These are phyloP conservation scores for Colletotrichum spaethianum DNA, from an alignment of 2,329 filamentous ascomycete species.

Conservation along the genomic window DNA sequence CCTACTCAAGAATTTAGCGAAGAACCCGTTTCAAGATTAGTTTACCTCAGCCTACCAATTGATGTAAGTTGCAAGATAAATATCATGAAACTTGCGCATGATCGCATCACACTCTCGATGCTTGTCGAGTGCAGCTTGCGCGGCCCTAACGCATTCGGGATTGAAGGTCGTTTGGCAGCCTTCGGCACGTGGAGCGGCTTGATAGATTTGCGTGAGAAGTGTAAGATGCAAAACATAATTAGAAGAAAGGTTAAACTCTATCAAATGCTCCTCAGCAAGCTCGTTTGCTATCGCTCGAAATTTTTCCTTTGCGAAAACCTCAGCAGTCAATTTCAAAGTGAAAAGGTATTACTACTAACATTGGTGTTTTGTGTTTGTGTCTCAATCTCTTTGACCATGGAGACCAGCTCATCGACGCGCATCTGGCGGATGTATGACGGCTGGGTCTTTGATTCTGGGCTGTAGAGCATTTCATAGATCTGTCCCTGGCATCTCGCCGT, in stretches of 20 bases:
- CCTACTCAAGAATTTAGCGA: slow-evolving; percentile 46
- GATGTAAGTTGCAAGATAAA: slow-evolving; percentile 56
- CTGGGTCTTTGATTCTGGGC: slow-evolving; percentile 56
- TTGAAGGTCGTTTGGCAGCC: slow-evolving; percentile 54
- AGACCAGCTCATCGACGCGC: slow-evolving; percentile 49
- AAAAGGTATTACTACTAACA: slow-evolving; percentile 15
- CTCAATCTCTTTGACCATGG: background rate
- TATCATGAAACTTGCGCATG: slow-evolving; percentile 51
- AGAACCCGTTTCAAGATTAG: too few species aligned
- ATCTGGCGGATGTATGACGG: slow-evolving; percentile 50
- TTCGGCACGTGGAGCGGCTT: slow-evolving; percentile 52
- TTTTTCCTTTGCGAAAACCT: too few species aligned
- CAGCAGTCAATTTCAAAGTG: too few species aligned
- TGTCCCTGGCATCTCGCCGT: slow-evolving; percentile 67
- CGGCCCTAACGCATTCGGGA: slow-evolving; percentile 58
- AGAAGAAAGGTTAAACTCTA: slow-evolving; percentile 53
- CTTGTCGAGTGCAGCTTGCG: slow-evolving; percentile 56
- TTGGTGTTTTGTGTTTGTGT: slow-evolving; percentile 39
- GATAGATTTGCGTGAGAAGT: slow-evolving; percentile 58
- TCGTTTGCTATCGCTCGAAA: too few species aligned
- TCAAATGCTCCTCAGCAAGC: slow-evolving; percentile 45
- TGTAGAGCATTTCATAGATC: slow-evolving; percentile 70
- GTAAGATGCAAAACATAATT: slow-evolving; percentile 59
- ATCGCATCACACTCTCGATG: slow-evolving; percentile 58
- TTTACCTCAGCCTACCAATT: slow-evolving; percentile 50